Evolutionary conservation across 1,284 basidiomycete species (phyloP).

Genomic region (Ganoderma boninense): DNA sequence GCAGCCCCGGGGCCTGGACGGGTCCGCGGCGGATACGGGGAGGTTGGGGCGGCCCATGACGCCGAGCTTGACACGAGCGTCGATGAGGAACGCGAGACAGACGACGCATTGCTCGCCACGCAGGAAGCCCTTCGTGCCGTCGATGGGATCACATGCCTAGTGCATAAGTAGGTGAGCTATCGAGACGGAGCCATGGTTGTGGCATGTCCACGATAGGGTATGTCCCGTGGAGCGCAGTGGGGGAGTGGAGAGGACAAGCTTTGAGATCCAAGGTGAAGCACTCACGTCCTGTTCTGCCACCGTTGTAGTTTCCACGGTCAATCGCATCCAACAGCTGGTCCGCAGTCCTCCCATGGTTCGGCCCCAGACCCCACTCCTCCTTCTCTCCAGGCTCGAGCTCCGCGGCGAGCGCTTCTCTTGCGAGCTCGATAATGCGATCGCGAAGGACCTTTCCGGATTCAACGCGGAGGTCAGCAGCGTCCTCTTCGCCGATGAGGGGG

Average conservation of each 20-base stretch:
- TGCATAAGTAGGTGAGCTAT: no score
- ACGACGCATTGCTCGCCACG: constrained; percentile 98
- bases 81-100: constrained; percentile 90
- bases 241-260: no score
- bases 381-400: constrained; percentile 61
- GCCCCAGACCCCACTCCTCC: constrained; percentile 73
- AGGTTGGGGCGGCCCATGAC: constrained; percentile 98
- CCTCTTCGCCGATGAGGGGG: constrained; percentile 95
- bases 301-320: constrained; percentile 85
- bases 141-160: constrained; percentile 91
- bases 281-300: constrained; percentile 82
- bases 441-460: constrained; percentile 62
- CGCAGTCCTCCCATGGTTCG: constrained; percentile 55
- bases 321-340: constrained; percentile 84
- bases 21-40: constrained; percentile 63
- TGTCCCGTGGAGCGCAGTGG: no score
- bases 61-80: constrained; percentile 87
- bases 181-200: no score
- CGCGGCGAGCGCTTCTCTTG: constrained; percentile 81
- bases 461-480: constrained; percentile 80
- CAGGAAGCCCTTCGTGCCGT: constrained; percentile 95
- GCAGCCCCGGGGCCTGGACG: constrained; percentile 74
- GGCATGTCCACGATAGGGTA: no score
- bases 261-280: constrained; percentile 29
- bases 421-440: constrained; percentile 81